Evolutionary conservation across 805 yeast species (phyloP), one percentile per base, ranked within the genome.

Genomic region (Spathaspora hagerdaliae): DNA sequence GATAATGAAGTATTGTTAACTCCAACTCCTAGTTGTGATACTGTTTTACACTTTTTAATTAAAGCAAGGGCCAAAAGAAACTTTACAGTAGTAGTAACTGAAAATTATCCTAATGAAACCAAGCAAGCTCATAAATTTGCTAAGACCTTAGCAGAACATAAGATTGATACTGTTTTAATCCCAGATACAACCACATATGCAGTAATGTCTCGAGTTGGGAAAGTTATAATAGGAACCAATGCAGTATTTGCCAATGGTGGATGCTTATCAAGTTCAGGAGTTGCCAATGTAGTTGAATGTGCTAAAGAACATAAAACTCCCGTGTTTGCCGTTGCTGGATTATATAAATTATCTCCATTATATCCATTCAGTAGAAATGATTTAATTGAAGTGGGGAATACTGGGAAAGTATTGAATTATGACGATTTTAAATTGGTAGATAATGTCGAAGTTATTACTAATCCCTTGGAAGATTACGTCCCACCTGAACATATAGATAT

Each of bases 221-320:
- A 95, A 63, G 99, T 94, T 29, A 81, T 94, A 48, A 79, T 95
- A 44, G 97, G 98, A 34, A 85, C 98, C 5, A 79, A 87, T 50
- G 82, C 96, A 0, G 97, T 94, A 5, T 86, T 94, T 62, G 96
- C 96, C 43, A 94, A 94, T 60, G 99, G 99, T 49, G 97, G 98
- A 9, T 86, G 96, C 53, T 79, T 89, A 41, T 81, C 96, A 2
- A 81, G 85, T 26, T 81, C 96, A 1, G 99, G 99, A 43, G 96
- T 87, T 27, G 87, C 96, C 27, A 78, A 90, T 41, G 97, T 90
- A 9, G 91, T 95, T 54, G 96, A 91, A 67, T 87, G 96, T 67
- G 99, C 99, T 27, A 87, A 87, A 60, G 96, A 88, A 59, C 92
- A 87, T 64, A 79, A 82, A 60, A 92, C 97, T n/a, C 99, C 99